Evolutionary conservation across 495 filamentous ascomycete genomes (phyloP).

Genomic region (Penicillium tannophilum): DNA sequence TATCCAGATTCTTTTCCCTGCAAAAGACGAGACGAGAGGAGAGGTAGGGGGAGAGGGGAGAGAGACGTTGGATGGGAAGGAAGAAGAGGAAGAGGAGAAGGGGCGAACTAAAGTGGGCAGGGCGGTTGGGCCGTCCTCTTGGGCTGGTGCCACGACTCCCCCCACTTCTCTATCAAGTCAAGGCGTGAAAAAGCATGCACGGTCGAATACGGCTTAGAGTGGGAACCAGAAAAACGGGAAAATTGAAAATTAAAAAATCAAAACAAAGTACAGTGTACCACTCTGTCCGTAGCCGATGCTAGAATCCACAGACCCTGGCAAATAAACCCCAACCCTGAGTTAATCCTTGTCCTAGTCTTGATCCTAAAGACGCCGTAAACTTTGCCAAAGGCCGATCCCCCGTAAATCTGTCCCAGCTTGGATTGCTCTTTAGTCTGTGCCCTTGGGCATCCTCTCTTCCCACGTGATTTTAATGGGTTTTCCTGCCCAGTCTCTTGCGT

Average conservation of each 20-base stretch:
- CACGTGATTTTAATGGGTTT: constrained; percentile 13
- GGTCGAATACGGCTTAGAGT: constrained; percentile 41
- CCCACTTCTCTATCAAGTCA: constrained; percentile 25
- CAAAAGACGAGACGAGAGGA: constrained; percentile 16
- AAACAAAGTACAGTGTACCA: constrained; percentile 16
- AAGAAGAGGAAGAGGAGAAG: constrained; percentile 16
- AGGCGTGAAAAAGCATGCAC: constrained; percentile 34
- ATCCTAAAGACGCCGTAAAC: constrained; percentile 2
- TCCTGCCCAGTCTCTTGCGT: not conserved
- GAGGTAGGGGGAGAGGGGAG: constrained; percentile 14
- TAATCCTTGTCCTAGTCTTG: constrained; percentile 8
- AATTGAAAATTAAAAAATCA: not conserved
- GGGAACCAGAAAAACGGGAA: not conserved
- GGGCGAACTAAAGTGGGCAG: constrained; percentile 33
- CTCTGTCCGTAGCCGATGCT: constrained; percentile 15
- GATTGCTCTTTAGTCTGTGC: constrained; percentile 32
- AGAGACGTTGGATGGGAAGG: constrained; percentile 18
- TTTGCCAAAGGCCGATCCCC: constrained; percentile 19
- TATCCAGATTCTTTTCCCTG: constrained; percentile 11
- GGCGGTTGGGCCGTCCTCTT: constrained; percentile 47
- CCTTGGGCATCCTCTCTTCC: constrained; percentile 13
- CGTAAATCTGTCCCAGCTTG: constrained; percentile 17
- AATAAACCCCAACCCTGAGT: constrained; percentile 7
- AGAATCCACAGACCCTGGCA: constrained; percentile 2
- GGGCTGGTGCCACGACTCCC: constrained; percentile 51